These are phyloP conservation scores for Thalia dealbata DNA, from an alignment of 176 grass and related monocot genomes.

Conservation along the genomic window DNA sequence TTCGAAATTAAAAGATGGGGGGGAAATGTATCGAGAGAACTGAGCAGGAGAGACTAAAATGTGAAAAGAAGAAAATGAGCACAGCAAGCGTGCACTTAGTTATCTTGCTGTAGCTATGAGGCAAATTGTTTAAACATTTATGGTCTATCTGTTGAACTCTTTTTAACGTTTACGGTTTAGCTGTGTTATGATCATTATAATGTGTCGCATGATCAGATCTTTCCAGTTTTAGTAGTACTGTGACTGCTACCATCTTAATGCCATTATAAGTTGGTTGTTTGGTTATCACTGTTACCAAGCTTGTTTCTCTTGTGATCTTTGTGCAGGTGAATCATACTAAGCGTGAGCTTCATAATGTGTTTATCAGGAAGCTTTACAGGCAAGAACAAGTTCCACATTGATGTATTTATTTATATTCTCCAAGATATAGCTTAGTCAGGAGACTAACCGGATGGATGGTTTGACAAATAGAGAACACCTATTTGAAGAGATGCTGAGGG, in stretches of 20 bases:
- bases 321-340: conserved; percentile 89
- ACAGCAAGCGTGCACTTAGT: too few relatives aligned
- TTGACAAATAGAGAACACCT: conserved; percentile 48
- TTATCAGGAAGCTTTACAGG: conserved; percentile 89
- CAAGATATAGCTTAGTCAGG: background rate
- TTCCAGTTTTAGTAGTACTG: background rate
- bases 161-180: background rate
- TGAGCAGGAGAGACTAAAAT: too few relatives aligned
- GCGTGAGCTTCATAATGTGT: conserved; percentile 72
- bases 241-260: background rate
- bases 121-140: background rate
- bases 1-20: too few relatives aligned
- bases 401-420: background rate
- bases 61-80: too few relatives aligned
- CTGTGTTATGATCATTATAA: too few relatives aligned
- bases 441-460: background rate
- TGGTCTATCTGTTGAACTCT: background rate
- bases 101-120: background rate
- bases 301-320: background rate
- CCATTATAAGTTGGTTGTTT: background rate
- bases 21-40: too few relatives aligned
- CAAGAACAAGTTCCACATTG: conserved; percentile 1
- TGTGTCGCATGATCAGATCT: too few relatives aligned
- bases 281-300: background rate
- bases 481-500: conserved; percentile 81